These are phyloP conservation scores for Backusella liffmaniae DNA, from an alignment of 192 early-diverging fungal genomes.

Conservation along the genomic window DNA sequence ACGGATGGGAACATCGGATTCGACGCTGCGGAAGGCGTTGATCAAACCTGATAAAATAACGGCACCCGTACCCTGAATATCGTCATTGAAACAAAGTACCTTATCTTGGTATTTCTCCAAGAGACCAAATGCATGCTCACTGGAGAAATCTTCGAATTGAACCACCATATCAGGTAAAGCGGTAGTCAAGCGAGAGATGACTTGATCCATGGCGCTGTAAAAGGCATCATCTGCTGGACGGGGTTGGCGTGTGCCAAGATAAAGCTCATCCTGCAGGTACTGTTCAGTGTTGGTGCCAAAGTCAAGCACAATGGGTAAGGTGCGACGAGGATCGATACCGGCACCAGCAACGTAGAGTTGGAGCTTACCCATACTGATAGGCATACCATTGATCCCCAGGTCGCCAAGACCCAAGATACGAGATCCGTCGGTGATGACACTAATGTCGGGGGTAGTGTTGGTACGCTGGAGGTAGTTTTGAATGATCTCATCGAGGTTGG, in stretches of 20 bases:
- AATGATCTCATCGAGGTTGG: conserved; percentile 75
- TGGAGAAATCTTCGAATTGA: conserved; percentile 97
- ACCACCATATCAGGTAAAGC: conserved; percentile 83
- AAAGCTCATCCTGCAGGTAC: conserved; percentile 83
- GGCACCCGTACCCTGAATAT: conserved; percentile 92
- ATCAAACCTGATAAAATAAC: conserved; percentile 93
- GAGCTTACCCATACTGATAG: conserved; percentile 94
- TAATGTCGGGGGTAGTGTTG: conserved; percentile 67
- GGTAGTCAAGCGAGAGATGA: conserved; percentile 64
- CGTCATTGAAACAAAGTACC: conserved; percentile 92
- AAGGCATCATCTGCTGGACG: conserved; percentile 67
- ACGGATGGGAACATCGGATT: conserved; percentile 60
- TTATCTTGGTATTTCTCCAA: conserved; percentile 75
- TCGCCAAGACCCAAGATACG: conserved; percentile 95
- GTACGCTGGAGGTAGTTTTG: conserved; percentile 68
- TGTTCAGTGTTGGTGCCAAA: conserved; percentile 88
- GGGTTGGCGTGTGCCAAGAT: conserved; percentile 77
- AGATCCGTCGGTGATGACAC: conserved; percentile 95
- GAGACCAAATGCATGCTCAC: conserved; percentile 86
- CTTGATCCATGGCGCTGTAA: conserved; percentile 80
- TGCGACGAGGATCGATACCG: conserved; percentile 82
- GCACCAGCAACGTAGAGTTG: conserved; percentile 86
- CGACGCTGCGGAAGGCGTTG: conserved; percentile 72
- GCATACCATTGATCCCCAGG: conserved; percentile 93
- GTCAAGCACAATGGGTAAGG: conserved; percentile 90